These are phyloP conservation scores for Lotus japonicus DNA, from an alignment of 306 rosid genomes.

Conservation along the genomic window DNA sequence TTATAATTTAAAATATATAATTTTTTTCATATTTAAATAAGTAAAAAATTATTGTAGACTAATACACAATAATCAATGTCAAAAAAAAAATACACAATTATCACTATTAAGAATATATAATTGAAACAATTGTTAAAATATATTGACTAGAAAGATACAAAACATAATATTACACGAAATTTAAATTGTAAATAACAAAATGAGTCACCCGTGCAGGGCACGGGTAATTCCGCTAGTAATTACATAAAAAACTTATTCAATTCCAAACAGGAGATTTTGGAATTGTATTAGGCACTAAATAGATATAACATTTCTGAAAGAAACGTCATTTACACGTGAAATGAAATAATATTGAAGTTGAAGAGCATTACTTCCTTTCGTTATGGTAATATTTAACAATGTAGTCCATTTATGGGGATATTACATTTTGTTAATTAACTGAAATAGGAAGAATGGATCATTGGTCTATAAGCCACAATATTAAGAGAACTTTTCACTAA, in stretches of 20 bases:
- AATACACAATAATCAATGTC: too few species aligned
- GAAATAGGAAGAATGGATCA: constrained; percentile 34
- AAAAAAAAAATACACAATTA: too few species aligned
- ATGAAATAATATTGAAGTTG: constrained; percentile 19
- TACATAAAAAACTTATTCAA: not conserved
- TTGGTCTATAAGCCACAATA: constrained; percentile 19
- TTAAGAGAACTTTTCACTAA: constrained; percentile 6
- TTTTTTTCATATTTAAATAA: too few species aligned
- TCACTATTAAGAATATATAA: too few species aligned
- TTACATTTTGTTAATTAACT: constrained; percentile 33
- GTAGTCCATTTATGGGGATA: constrained; percentile 27
- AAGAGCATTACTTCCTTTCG: constrained; percentile 15
- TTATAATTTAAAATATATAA: too few species aligned
- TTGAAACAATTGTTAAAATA: too few species aligned
- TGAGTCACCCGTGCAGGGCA: too few species aligned
- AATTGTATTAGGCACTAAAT: not conserved
- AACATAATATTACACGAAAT: too few species aligned
- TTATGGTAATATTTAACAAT: constrained; percentile 17
- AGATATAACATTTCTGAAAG: not conserved
- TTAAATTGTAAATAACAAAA: too few species aligned
- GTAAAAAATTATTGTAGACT: too few species aligned
- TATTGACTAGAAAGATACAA: too few species aligned
- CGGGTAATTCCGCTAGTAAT: too few species aligned
- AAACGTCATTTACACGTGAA: constrained; percentile 14
- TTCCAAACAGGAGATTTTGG: constrained; percentile 1